A percentile compares a stretch with the other conserved stretches of the same genome.
Evolutionary conservation across 768 basidiomycete species (phyloP).

Genomic region (Collybia sp.): DNA sequence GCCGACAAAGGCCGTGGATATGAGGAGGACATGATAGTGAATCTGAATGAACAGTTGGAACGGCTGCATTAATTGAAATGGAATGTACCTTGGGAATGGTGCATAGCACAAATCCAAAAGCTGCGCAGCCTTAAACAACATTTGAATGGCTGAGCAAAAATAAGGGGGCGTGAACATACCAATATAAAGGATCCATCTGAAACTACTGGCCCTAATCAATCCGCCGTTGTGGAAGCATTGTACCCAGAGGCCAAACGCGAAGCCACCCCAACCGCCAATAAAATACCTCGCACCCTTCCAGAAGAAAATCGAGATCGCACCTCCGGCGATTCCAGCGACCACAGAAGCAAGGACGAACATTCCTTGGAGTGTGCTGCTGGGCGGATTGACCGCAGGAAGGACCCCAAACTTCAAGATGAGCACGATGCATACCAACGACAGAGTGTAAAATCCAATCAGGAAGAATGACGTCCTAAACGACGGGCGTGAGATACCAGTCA

Average conservation of each 20-base stretch:
- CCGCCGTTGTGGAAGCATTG: slow-evolving; percentile 84
- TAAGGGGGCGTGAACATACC: slow-evolving; percentile 35
- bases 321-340: slow-evolving; percentile 80
- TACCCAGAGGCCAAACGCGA: slow-evolving; percentile 83
- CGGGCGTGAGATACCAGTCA: slow-evolving; percentile 1
- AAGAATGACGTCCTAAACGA: slow-evolving; percentile 83
- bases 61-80: slow-evolving; percentile 10
- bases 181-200: slow-evolving; percentile 88
- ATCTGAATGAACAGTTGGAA: slow-evolving; percentile 33
- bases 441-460: slow-evolving; percentile 86
- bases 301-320: slow-evolving; percentile 86
- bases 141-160: slow-evolving; percentile 12
- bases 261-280: slow-evolving; percentile 81
- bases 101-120: slow-evolving; percentile 76
- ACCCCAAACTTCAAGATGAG: slow-evolving; percentile 89
- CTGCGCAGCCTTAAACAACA: slow-evolving; percentile 52
- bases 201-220: slow-evolving; percentile 69
- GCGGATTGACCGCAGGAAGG: slow-evolving; percentile 77
- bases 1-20: slow-evolving; percentile 87
- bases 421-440: slow-evolving; percentile 81
- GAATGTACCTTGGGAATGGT: slow-evolving; percentile 66
- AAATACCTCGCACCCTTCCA: slow-evolving; percentile 87
- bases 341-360: slow-evolving; percentile 83
- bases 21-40: slow-evolving; percentile 82
- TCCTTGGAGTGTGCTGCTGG: slow-evolving; percentile 73